These are phyloP conservation scores for Cercospora sesami DNA, from an alignment of 2,329 filamentous ascomycete genomes.

Conservation along the genomic window DNA sequence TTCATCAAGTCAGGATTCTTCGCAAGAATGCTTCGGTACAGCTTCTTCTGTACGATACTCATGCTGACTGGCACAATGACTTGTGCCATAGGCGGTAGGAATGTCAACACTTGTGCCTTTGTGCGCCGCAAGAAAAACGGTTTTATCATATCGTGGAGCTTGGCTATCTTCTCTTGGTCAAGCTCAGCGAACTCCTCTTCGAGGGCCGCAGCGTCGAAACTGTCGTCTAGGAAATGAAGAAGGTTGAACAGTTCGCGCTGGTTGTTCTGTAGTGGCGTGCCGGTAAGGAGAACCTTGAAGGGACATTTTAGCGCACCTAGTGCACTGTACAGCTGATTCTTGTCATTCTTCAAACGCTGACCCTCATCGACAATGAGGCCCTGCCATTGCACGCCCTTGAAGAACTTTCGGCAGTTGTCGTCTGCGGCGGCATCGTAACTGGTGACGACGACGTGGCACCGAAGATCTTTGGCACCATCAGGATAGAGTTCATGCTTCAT, in stretches of 20 bases:
- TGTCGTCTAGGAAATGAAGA: slow-evolving; percentile 85
- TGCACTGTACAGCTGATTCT: slow-evolving; percentile 75
- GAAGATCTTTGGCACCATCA: slow-evolving; percentile 62
- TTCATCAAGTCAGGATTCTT: slow-evolving; percentile 88
- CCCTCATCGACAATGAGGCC: slow-evolving; percentile 93
- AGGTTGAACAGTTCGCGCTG: slow-evolving; percentile 92
- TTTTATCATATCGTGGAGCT: slow-evolving; percentile 80
- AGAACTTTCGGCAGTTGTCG: slow-evolving; percentile 66
- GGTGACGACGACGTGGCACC: slow-evolving; percentile 88
- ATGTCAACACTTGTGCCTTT: slow-evolving; percentile 85
- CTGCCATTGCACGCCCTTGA: slow-evolving; percentile 75
- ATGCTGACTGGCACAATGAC: slow-evolving; percentile 96
- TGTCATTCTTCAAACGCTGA: slow-evolving; percentile 91
- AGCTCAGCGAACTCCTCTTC: slow-evolving; percentile 76
- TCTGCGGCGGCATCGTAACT: slow-evolving; percentile 89
- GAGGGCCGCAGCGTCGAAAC: slow-evolving; percentile 67
- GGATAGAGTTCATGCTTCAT: slow-evolving; percentile 85
- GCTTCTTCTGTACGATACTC: slow-evolving; percentile 87
- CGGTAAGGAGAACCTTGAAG: slow-evolving; percentile 80
- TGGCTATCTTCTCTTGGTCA: slow-evolving; percentile 75
- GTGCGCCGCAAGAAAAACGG: slow-evolving; percentile 73
- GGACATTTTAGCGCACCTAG: slow-evolving; percentile 72
- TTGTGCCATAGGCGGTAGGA: slow-evolving; percentile 88
- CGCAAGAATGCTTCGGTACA: slow-evolving; percentile 89
- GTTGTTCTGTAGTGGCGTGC: slow-evolving; percentile 94